Base-by-base conservation (phyloP, 306 rosid genomes). In the Citrullus mucosospermus region DNA sequence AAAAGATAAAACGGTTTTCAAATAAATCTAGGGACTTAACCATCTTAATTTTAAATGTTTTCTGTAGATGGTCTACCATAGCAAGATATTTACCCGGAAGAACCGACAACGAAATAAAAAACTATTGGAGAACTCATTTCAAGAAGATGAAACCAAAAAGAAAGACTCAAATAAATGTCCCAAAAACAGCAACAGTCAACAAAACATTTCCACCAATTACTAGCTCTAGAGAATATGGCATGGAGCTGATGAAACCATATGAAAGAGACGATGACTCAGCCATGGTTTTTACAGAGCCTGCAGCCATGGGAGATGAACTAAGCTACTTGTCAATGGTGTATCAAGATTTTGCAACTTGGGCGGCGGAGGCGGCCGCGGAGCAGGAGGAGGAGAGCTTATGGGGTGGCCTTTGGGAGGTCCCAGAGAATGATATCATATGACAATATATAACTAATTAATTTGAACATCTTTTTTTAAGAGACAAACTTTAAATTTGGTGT, bases 1-100 rank as follows among this genome's bases (percentile, higher is more conserved):
- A 43, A 6, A 1, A 43, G 3, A 7, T 0, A 6, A 43, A 6
- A 8, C 1, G 0, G 10, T 43, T 43, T 1, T 6, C 9, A 8
- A 43, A 43, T 1, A 43, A 43, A 43, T 8, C 46, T 2, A 32
- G 36, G 4, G 36, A 2, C 4, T 48, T 48, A 0, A 3, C 2
- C 3, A 2, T 9, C 14, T 10, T 0, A 48, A 2, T 48, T 48
- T 48, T 11, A 48, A 48, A 12, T 48, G 8, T 48, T 50, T 14
- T 7, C 10, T 16, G 6, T 79, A 92, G 95, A 85, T 92, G 97
- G 97, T 90, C 97, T 14, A 87, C 90, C 38, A 92, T 92, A 20
- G 97, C 95, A 14, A 88, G 84, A 76, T 92, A 87, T 83, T 83
- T 92, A 83, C 90, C 95, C 0, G 97, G 97, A 34, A 90, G 97